Percentiles rank a stretch among this genome's conserved stretches.
Evolutionary conservation across 2,329 filamentous ascomycete genomes (phyloP).

Genomic region (Hymenoscyphus fraxineus): DNA sequence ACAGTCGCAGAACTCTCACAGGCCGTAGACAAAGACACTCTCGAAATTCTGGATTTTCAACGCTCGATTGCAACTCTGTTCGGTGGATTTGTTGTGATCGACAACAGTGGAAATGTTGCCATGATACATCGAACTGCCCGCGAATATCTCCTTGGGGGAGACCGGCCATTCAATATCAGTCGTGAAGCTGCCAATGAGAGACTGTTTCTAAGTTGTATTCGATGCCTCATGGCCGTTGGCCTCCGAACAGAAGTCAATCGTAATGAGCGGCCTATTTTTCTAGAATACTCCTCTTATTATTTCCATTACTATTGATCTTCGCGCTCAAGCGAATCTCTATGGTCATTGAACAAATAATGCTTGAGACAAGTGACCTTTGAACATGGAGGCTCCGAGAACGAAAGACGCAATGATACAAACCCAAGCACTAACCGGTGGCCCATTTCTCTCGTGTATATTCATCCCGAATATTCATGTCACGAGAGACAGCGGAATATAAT

Average conservation of each 20-base stretch:
- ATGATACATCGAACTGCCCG: slow-evolving; percentile 39
- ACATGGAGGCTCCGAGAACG: no score
- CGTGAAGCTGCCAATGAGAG: slow-evolving; percentile 17
- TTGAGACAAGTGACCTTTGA: no score
- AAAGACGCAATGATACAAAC: no score
- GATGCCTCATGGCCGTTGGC: slow-evolving; percentile 2
- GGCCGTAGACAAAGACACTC: slow-evolving; percentile 22
- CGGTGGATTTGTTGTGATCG: slow-evolving; percentile 33
- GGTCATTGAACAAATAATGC: no score
- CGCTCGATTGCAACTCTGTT: slow-evolving; percentile 30
- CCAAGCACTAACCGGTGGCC: no score
- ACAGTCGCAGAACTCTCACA: slow-evolving; percentile 28
- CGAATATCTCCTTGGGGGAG: slow-evolving; percentile 6
- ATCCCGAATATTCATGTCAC: no score
- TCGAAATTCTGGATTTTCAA: slow-evolving; percentile 1
- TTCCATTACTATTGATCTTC: no score
- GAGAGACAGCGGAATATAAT: neutral
- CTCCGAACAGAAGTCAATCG: slow-evolving; percentile 5
- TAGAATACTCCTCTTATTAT: slow-evolving; percentile 22
- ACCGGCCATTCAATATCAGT: slow-evolving; percentile 5
- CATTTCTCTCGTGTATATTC: no score
- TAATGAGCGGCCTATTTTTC: slow-evolving; percentile 9
- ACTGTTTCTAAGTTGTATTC: slow-evolving; percentile 9
- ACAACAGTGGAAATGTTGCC: slow-evolving; percentile 22
- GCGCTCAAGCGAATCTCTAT: no score